Evolutionary conservation across 83 land plant genomes (phyloP), one percentile per base, ranked within the genome.

Genomic region (Isoetes engelmannii): DNA sequence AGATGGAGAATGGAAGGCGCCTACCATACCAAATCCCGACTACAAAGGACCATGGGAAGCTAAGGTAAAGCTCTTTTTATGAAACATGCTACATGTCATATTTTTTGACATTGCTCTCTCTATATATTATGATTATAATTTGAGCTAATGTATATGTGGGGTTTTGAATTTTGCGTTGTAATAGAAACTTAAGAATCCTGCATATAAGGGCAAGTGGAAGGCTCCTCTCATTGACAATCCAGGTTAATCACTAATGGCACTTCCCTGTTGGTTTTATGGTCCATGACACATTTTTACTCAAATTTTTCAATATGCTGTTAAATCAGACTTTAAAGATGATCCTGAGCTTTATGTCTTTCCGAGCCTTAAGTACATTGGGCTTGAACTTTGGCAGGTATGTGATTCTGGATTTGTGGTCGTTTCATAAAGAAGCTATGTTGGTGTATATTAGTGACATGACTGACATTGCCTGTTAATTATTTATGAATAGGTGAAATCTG

Each of bases 21-120:
- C 96, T 55, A 87, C 89, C 20, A 90, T 87, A 67, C 81, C 96
- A 21, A 93, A 93, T 72, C 98, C 96, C 28, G 96, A 90, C 58
- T 90, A 85, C 84, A 87, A 93, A 61, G 98, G 98, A 8, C 96
- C 96, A 65, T 93, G 98, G 98, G 80, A 73, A 72, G 81, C 85
- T 59, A 93, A 90, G 92, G 96, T 84, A 17, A 51, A 28, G 37
- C 37, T 28, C 37, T 28, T 28, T 0, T 28, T 28, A 28, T 28
- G 37, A 28, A 28, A 28, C 37, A 28, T 28, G 0, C 37, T 28
- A 28, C 37, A 28, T 28, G 37, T 28, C 37, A 28, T 28, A 28
- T 28, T 28, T 28, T n/a, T 28, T 28, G 2, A 28, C 37, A 28
- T 28, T 28, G 21, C 8, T 7, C 28, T 10, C 49, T 46, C 19